Conservation (phyloP, 768 basidiomycete species). For the Leucocoprinus sp. region DNA sequence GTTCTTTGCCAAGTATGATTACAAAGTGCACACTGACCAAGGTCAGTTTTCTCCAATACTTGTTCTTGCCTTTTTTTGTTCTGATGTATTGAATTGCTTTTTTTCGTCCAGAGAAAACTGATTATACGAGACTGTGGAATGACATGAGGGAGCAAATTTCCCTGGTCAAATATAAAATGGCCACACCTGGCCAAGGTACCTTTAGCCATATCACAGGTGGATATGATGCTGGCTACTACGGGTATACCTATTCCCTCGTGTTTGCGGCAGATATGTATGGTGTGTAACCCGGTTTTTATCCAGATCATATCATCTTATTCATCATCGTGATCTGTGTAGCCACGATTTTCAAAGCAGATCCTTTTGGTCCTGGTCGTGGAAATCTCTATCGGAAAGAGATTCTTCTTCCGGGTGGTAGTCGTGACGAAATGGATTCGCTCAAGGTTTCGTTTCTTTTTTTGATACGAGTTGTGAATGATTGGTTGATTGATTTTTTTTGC, state of each 20-base stretch:
- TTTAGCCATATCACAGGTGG: conserved; percentile 77
- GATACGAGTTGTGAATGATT: not conserved
- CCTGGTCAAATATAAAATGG: conserved; percentile 53
- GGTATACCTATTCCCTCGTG: conserved; percentile 68
- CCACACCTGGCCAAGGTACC: conserved; percentile 60
- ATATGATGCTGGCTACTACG: conserved; percentile 65
- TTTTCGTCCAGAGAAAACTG: conserved; percentile 38
- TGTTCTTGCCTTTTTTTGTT: not conserved
- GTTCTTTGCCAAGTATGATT: conserved; percentile 77
- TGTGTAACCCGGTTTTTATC: conserved; percentile 11
- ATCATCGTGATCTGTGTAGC: conserved; percentile 21
- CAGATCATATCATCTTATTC: not conserved
- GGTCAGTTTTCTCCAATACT: conserved; percentile 25
- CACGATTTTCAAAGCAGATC: conserved; percentile 76
- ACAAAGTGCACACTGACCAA: conserved; percentile 66
- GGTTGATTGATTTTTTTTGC: not conserved
- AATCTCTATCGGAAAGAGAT: conserved; percentile 69
- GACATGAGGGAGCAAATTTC: conserved; percentile 61
- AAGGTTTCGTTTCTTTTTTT: conserved; percentile 32
- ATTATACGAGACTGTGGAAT: conserved; percentile 80
- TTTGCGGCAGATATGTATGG: conserved; percentile 55
- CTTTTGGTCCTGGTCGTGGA: conserved; percentile 61
- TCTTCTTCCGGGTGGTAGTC: conserved; percentile 62
- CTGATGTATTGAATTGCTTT: not conserved
- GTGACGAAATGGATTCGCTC: conserved; percentile 75